phyloP scores from a whole-genome alignment of 1,284 basidiomycete species.

The Coriolopsis trogii region DNA sequence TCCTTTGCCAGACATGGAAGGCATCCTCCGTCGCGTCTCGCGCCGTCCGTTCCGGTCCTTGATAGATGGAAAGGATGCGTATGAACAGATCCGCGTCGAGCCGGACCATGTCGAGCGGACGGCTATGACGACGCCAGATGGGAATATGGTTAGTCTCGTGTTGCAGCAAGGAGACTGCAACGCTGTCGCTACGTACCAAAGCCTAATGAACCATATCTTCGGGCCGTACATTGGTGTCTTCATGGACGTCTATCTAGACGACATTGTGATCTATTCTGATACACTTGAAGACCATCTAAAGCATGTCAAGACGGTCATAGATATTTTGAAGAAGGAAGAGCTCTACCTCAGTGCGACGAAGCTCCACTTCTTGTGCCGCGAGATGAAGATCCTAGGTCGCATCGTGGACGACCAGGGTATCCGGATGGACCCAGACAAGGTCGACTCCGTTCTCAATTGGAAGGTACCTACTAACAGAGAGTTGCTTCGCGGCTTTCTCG shows the following conservation, averaged over 20 bases:
- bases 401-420: conserved; percentile 35
- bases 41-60: conserved; percentile 3
- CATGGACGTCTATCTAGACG: conserved; percentile 27
- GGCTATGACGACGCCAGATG: conserved; percentile 29
- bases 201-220: conserved; percentile 39
- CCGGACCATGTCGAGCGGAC: conserved; percentile 17
- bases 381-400: conserved; percentile 35
- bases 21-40: conserved; percentile 10
- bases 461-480: conserved; percentile 26
- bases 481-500: conserved; percentile 24
- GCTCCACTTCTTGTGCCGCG: conserved; percentile 28
- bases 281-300: conserved; percentile 30
- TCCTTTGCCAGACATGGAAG: conserved; percentile 31
- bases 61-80: conserved; percentile 18
- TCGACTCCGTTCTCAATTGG: conserved; percentile 36
- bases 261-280: conserved; percentile 36
- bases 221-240: conserved; percentile 28
- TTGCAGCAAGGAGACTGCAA: conserved; percentile 41
- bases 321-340: conserved; percentile 24
- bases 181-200: conserved; percentile 37
- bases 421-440: conserved; percentile 35
- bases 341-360: conserved; percentile 33
- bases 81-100: conserved; percentile 20
- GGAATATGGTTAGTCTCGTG: conserved; percentile 32
- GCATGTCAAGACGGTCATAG: conserved; percentile 27